Base-by-base conservation (phyloP, 768 basidiomycete genomes). In the Lentinula raphanica region DNA sequence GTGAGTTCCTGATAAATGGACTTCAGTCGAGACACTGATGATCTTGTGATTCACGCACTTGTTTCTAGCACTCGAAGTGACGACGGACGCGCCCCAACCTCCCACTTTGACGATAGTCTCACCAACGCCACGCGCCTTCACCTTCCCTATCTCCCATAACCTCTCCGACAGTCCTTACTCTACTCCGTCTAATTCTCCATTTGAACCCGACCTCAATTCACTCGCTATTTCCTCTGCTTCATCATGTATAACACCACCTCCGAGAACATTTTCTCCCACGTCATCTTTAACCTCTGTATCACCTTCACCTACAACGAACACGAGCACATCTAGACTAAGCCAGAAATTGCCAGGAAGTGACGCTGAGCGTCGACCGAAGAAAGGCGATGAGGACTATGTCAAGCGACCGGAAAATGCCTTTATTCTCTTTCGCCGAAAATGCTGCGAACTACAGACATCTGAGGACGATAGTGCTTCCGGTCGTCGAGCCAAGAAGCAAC, bases 341-440 rank as follows among this genome's bases (percentile, higher is more conserved):
- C 77, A 81, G 68, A 84, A 82, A 56, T 76, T 77, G 45, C 77
- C 74, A 53, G 72, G 72, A 65, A 77, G 69, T 66, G 76, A 76
- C 69, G 73, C 73, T 65, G 84, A 85, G 60, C 82, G 82, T 62
- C 71, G 80, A 59, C 80, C 85, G 60, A 83, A 76, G 72, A 85
- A 86, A 75, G 88, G 89, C 64, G 88, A 90, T 71, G 87, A 87
- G 49, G 87, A 88, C 70, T 91, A 91, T 67, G 84, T 91, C 75
- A 90, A 90, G 71, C 84, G 89, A 42, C 89, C 88, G 1, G 87
- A 89, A 73, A 90, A 91, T 66, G 89, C 89, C 7, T 91, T 91
- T 76, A 91, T 91, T 68, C 79, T 91, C 56, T 91, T 91, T 80
- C 83, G 89, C 56, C 81, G 88, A 64, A 84, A 87, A 65, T 88